Base-by-base conservation (phyloP, 768 basidiomycete genomes). In the Punctularia strigosozonata region DNA sequence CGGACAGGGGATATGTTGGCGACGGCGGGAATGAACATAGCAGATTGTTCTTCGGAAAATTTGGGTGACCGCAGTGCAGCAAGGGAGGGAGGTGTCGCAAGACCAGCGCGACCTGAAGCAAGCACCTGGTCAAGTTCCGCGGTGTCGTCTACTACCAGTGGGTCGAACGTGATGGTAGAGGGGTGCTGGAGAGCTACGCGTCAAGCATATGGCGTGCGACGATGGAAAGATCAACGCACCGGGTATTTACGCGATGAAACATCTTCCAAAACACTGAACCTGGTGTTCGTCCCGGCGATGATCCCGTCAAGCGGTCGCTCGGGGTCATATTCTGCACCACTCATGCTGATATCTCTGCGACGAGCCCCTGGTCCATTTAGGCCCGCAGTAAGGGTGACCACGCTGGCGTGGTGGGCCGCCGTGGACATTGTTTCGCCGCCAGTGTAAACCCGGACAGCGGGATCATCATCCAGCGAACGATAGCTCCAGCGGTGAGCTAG, bases 351-450 rank as follows among this genome's bases (percentile, higher is more conserved):
- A 47, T 83, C 78, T n/a, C n/a, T n/a, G 42, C 77, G 62, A 34
- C 68, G 63, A 15, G 55, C 59, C 4, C 68, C 62, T 3, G 75
- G 65, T 2, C 65, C 67, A 25, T 71, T 78, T 7, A 94, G 68
- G 1, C 91, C 90, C 3, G 88, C 86, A 38, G 73, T 83, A 14
- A 95, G 68, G 0, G 91, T 94, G 38, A 94, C 64, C 2, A 76
- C 87, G 46, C 82, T 87, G 19, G 87, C 89, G 58, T 95, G 91
- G 57, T 95, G 91, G 1, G 80, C 86, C 6, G 75, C 77, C 0
- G 90, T 92, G 0, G 86, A 90, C 42, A 87, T 57, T 0, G 82
- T 84, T 42, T 77, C 75, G 17, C 71, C 76, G 28, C 68, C 72
- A 3, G 45, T 54, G 46, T 77, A 84, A 0, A 80, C 79, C 45